These are phyloP conservation scores for Agrostemma githago DNA, from an alignment of 148 eudicot genomes.

Conservation along the genomic window DNA sequence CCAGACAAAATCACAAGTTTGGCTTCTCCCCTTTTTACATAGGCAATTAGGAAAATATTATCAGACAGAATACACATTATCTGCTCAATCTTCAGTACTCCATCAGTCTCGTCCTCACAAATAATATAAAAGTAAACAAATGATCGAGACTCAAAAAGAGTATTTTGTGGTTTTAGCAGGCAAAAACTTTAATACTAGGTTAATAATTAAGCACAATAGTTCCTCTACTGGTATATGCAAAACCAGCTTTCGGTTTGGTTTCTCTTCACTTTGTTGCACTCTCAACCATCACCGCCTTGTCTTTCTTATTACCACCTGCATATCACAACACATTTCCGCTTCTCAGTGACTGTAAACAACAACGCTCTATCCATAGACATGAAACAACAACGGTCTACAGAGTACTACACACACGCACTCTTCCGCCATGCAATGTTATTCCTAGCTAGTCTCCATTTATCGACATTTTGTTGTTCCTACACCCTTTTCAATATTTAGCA, in stretches of 20 bases:
- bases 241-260: background rate
- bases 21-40: constrained; percentile 27
- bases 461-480: too few species aligned
- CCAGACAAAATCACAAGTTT: constrained; percentile 26
- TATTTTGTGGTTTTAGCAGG: constrained; percentile 13
- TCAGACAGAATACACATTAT: constrained; percentile 26
- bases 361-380: background rate
- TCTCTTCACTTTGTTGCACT: constrained; percentile 22
- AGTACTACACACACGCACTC: too few species aligned
- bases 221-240: constrained; percentile 4
- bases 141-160: too few species aligned
- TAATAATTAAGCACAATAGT: constrained; percentile 18
- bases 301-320: constrained; percentile 26
- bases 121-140: too few species aligned
- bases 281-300: constrained; percentile 23
- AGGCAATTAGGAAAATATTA: constrained; percentile 4
- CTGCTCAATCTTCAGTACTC: constrained; percentile 11
- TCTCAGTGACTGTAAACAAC: background rate
- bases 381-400: too few species aligned
- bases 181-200: constrained; percentile 12
- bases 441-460: too few species aligned
- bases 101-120: too few species aligned
- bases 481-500: too few species aligned
- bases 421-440: too few species aligned
- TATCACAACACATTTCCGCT: background rate